Base-by-base conservation (phyloP, 2,329 filamentous ascomycete species). In the Plectosphaerella cucumerina region DNA sequence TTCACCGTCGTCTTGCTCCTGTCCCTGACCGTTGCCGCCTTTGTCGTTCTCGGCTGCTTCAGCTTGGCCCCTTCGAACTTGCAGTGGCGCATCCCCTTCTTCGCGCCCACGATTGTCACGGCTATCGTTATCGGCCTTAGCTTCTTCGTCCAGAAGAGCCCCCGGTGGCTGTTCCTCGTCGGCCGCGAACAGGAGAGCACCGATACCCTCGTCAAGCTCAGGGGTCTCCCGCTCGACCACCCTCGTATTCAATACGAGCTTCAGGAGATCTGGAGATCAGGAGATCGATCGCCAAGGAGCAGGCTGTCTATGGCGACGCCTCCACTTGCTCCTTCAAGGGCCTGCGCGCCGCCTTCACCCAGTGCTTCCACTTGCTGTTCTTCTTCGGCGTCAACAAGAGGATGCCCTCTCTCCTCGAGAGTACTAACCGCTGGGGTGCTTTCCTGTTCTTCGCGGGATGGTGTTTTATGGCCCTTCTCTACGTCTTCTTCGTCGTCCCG, bases 121-220 rank as follows among this genome's bases (percentile, higher is more conserved):
- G 85, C 86, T 0, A 84, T 85, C 2, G 57, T 22, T 9, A 11
- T 42, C 23, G 50, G 62, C 18, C 73, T 89, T 14, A 70, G 85
- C 26, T 61, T 80, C 2, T 63, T 85, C 47, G 85, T 83, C 61
- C 74, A 74, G 11, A 76, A 79, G 56, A 86, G 82, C 6, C 85
- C 85, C 15, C 77, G 86, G 57, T 89, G 81, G 79, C 76, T 86
- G 21, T 86, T 85, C 22, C 81, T 82, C 57, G 76, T 82, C 59
- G 84, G 88, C 59, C 76, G 84, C 56, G 87, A 84, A 84, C 85
- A 89, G 53, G 72, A 79, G 41, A 81, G 85, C 1, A 78, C 75
- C 3, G 53, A 53, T 0, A 77, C 82, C 17, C 74, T 90, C 6
- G 72, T 77, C 20, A 71, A 66, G 35, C 72, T 89, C 39, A 60